Conservation (phyloP, 2,329 filamentous ascomycete genomes). For the Exophiala alcalophila region DNA sequence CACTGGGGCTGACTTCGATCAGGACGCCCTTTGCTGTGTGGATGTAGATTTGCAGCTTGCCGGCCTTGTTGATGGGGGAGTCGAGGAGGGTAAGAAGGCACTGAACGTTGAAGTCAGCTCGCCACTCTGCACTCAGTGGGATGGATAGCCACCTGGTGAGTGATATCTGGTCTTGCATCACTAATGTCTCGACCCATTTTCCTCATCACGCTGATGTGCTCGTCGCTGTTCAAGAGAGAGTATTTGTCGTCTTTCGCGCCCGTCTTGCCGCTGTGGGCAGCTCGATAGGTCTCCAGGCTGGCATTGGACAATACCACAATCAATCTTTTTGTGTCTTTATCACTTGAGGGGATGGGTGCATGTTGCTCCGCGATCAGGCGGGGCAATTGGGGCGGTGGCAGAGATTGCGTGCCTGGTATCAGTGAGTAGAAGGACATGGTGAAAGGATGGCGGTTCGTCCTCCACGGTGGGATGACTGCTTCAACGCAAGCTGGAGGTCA, state of each 20-base stretch:
- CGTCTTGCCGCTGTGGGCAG: slow-evolving; percentile 67
- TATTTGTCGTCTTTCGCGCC: slow-evolving; percentile 87
- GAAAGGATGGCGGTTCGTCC: neutral
- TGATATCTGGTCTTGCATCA: slow-evolving; percentile 95
- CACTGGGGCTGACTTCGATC: slow-evolving; percentile 96
- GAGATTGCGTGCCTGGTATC: slow-evolving; percentile 79
- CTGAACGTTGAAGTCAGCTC: slow-evolving; percentile 49
- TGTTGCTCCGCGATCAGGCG: slow-evolving; percentile 93
- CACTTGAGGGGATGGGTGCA: slow-evolving; percentile 73
- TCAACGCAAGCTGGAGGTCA: neutral
- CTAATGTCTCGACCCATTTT: slow-evolving; percentile 99
- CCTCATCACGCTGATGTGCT: slow-evolving; percentile 98
- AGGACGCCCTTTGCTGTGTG: slow-evolving; percentile 95
- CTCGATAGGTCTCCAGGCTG: slow-evolving; percentile 95
- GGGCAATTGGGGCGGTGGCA: slow-evolving; percentile 85
- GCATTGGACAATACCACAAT: slow-evolving; percentile 97
- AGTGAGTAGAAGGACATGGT: slow-evolving; percentile 5
- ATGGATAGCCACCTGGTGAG: slow-evolving; percentile 73
- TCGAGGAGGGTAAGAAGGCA: slow-evolving; percentile 95
- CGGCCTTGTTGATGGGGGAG: slow-evolving; percentile 97
- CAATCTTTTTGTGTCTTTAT: slow-evolving; percentile 86
- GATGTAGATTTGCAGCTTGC: slow-evolving; percentile 96
- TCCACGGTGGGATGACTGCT: neutral
- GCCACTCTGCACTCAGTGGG: slow-evolving; percentile 20
- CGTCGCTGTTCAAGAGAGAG: slow-evolving; percentile 95